Evolutionary conservation across 331 rosid genomes (phyloP), one percentile per base, ranked within the genome.

Genomic region (Rhamnella rubrinervis): DNA sequence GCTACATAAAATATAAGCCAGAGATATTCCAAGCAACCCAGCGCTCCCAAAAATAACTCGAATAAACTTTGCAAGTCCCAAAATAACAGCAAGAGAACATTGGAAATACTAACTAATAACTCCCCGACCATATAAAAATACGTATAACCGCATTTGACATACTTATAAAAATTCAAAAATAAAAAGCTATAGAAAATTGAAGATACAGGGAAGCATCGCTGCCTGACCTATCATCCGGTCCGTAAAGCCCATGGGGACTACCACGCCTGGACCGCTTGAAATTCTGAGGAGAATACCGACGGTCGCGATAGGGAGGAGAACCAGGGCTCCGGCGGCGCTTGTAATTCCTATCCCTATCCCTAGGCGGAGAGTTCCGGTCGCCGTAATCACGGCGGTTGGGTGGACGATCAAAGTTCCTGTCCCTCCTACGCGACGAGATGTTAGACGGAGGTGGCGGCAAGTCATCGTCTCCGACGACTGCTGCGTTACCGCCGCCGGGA

Each of bases 241-340:
- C 85, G 64, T 75, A 80, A 20, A 77, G 77, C 20, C 80, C 85
- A 55, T 83, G 74, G 14, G 85, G 85, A 68, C 85, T 81, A 47
- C 85, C 83, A 63, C 78, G 74, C 77, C 85, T 70, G 6, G 82
- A 73, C 60, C 85, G 82, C 77, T 81, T 81, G 58, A 18, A 53
- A 69, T 70, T 66, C 8, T 75, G 80, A 8, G 85, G 83, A 28
- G 77, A 77, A 60, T 81, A 79, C 58, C 85, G 71, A 16, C 85
- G 80, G 64, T 81, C 80, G 49, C 83, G 66, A 61, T 70, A 74
- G 12, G 85, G 85, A 40, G 58, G 58, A 19, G 67, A 49, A 35
- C 85, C 77, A 53, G 61, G 68, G 67, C 85, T 81, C 52, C 63
- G 68, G 35, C 85, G 80, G 13, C 85, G 82, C 69, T 77, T 81